Conservation (phyloP, 2,329 filamentous ascomycete species). For the Lachnellula suecica region DNA sequence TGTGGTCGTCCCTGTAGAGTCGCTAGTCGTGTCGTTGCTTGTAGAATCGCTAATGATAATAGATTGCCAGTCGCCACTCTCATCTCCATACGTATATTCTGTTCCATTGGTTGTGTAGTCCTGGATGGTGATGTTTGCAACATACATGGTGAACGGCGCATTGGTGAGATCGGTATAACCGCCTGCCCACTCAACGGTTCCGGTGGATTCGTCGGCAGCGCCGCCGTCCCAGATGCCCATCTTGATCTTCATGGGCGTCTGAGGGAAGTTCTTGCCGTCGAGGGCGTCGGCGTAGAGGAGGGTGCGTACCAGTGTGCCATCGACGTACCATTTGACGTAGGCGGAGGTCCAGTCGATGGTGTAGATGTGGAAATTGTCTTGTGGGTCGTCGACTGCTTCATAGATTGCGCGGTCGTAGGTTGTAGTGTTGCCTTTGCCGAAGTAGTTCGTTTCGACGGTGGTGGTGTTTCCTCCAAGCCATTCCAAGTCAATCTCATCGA, state of each 20-base stretch:
- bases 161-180: conserved; percentile 63
- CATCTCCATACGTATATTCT: conserved; percentile 64
- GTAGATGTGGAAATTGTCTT: conserved; percentile 63
- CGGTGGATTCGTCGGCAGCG: conserved; percentile 50
- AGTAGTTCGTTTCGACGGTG: conserved; percentile 76
- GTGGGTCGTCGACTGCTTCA: conserved; percentile 53
- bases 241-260: conserved; percentile 71
- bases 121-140: conserved; percentile 58
- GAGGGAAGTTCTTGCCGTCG: conserved; percentile 64
- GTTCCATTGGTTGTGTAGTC: conserved; percentile 55
- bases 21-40: background rate
- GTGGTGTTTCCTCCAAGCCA: conserved; percentile 43
- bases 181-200: conserved; percentile 68
- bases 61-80: conserved; percentile 52
- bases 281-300: conserved; percentile 59
- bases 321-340: conserved; percentile 65
- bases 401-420: conserved; percentile 67
- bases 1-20: too few species aligned
- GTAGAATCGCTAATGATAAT: conserved; percentile 39
- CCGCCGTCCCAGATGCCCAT: conserved; percentile 66
- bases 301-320: conserved; percentile 63
- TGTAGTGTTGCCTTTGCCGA: conserved; percentile 69
- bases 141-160: conserved; percentile 71
- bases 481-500: conserved; percentile 81
- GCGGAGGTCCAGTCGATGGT: conserved; percentile 69